phyloP scores from a whole-genome alignment of 1,284 basidiomycete species.

The Mixia osmundae region DNA sequence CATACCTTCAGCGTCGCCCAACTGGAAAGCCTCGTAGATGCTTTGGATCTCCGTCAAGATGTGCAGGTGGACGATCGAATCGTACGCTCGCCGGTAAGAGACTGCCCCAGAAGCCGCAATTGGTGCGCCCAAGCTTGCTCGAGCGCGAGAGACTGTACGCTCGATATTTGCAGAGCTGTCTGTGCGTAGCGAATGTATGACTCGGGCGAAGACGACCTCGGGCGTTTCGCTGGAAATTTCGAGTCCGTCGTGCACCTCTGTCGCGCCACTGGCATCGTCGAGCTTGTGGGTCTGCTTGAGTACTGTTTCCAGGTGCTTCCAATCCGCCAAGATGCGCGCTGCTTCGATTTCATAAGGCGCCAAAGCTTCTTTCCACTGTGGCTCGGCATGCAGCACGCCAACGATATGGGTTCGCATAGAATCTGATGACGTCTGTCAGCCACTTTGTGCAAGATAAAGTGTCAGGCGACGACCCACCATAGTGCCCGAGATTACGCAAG shows the following conservation, averaged over 20 bases:
- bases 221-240: too few relatives aligned
- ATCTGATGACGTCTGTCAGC: slow-evolving; percentile 32
- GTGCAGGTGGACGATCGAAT: slow-evolving; percentile 66
- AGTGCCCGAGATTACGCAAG: slow-evolving; percentile 83
- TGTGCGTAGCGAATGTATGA: slow-evolving; percentile 54
- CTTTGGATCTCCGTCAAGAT: slow-evolving; percentile 67
- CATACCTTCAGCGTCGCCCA: neutral
- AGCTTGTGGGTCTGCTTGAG: too few relatives aligned
- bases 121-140: slow-evolving; percentile 40
- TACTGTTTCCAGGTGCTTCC: too few relatives aligned
- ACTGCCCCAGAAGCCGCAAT: slow-evolving; percentile 55
- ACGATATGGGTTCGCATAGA: slow-evolving; percentile 85
- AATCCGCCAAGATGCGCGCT: slow-evolving; percentile 85
- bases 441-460: neutral
- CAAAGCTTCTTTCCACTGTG: slow-evolving; percentile 56
- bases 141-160: slow-evolving; percentile 6
- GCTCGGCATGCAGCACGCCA: slow-evolving; percentile 55
- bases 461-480: slow-evolving; percentile 36
- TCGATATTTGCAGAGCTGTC: slow-evolving; percentile 20
- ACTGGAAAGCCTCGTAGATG: slow-evolving; percentile 38
- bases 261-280: too few relatives aligned
- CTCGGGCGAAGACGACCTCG: slow-evolving; percentile 51
- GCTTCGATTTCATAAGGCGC: slow-evolving; percentile 78
- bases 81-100: slow-evolving; percentile 68
- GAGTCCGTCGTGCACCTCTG: too few relatives aligned